These are phyloP conservation scores for Calonectria pseudoreteaudii DNA, from an alignment of 2,329 filamentous ascomycete genomes.

Conservation along the genomic window DNA sequence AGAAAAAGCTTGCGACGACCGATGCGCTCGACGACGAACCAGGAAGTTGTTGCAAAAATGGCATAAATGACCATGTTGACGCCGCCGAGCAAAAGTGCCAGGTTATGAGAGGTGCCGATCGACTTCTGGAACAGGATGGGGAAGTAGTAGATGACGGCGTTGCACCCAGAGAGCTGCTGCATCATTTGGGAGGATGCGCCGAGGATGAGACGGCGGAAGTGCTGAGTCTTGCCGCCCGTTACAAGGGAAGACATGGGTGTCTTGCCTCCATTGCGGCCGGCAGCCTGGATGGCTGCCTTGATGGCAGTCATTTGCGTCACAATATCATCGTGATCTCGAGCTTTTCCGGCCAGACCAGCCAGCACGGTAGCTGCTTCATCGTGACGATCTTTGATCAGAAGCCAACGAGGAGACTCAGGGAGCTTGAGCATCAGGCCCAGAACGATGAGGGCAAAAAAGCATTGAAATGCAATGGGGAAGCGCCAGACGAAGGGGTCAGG, in stretches of 20 bases:
- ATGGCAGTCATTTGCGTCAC: conserved; percentile 67
- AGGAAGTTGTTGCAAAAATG: conserved; percentile 65
- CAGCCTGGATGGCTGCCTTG: conserved; percentile 61
- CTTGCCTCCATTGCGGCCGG: conserved; percentile 57
- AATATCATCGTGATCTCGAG: conserved; percentile 67
- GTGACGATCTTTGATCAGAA: conserved; percentile 59
- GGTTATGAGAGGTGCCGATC: conserved; percentile 50
- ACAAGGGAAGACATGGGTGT: conserved; percentile 65
- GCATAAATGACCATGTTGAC: conserved; percentile 68
- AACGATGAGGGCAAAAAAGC: conserved; percentile 56
- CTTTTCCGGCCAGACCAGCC: conserved; percentile 46
- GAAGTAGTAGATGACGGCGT: conserved; percentile 72
- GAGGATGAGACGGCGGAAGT: conserved; percentile 73
- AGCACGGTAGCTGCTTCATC: conserved; percentile 52
- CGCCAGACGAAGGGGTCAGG: conserved; percentile 62
- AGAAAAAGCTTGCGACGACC: conserved; percentile 61
- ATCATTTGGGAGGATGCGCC: conserved; percentile 70
- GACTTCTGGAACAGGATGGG: conserved; percentile 64
- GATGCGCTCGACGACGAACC: conserved; percentile 63
- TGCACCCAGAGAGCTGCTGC: conserved; percentile 72
- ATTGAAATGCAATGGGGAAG: conserved; percentile 62
- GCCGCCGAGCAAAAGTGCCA: conserved; percentile 62
- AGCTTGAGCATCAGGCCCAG: conserved; percentile 56
- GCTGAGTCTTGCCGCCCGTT: conserved; percentile 73
- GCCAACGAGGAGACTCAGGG: conserved; percentile 60